Evolutionary conservation across 2,329 filamentous ascomycete genomes (phyloP).

Genomic region (Rhytidhysteron rufulum): DNA sequence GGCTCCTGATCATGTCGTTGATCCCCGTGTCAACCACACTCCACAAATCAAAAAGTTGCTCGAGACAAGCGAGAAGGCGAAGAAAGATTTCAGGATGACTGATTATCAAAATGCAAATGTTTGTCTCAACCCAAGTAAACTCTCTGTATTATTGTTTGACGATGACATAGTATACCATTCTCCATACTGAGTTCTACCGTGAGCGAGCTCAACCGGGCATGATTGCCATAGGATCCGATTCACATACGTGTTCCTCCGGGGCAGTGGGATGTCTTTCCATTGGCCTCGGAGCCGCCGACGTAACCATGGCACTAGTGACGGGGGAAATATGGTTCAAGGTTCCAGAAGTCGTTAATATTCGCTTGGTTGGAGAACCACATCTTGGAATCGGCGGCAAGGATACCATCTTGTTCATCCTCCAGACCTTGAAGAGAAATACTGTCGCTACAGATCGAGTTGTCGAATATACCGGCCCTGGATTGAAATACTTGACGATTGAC

Average conservation of each 20-base stretch:
- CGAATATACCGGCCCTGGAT: constrained; percentile 43
- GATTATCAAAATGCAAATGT: constrained; percentile 41
- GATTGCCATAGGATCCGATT: constrained; percentile 47
- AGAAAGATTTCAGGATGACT: constrained; percentile 42
- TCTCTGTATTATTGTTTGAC: no score
- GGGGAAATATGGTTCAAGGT: constrained; percentile 48
- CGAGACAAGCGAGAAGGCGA: constrained; percentile 33
- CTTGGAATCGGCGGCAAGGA: constrained; percentile 45
- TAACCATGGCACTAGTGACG: constrained; percentile 43
- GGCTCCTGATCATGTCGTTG: constrained; percentile 47
- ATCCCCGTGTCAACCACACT: constrained; percentile 39
- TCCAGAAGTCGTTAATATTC: constrained; percentile 41
- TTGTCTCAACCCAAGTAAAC: constrained; percentile 42
- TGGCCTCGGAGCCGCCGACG: constrained; percentile 46
- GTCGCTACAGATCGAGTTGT: constrained; percentile 44
- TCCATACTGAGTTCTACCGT: no score
- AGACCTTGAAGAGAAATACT: constrained; percentile 44
- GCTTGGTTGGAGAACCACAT: constrained; percentile 34
- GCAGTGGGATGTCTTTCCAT: constrained; percentile 41
- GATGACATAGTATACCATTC: no score
- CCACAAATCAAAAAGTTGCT: constrained; percentile 38
- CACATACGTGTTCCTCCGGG: constrained; percentile 46
- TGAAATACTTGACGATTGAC: constrained; percentile 38
- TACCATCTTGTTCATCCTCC: constrained; percentile 43
- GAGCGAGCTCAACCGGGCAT: no score